phyloP scores from a whole-genome alignment of 352 stramenopile species.

The Phytopythium litorale region DNA sequence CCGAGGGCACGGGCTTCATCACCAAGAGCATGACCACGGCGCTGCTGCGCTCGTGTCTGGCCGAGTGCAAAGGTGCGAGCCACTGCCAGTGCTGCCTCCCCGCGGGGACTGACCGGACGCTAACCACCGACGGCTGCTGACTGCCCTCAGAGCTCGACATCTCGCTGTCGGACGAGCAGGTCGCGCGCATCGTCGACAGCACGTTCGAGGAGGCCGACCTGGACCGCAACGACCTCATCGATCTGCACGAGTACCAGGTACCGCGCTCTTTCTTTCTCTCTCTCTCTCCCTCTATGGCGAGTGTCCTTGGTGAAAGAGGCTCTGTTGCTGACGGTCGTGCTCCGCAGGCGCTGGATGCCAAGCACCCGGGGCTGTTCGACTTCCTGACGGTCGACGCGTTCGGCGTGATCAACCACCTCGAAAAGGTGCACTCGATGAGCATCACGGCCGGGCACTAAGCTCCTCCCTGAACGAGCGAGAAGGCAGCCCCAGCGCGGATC shows the following conservation, averaged over 20 bases:
- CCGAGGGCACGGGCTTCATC: constrained; percentile 75
- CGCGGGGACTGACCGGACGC: constrained; percentile 4
- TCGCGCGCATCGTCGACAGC: constrained; percentile 74
- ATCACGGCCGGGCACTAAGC: constrained; percentile 32
- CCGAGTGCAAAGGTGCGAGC: constrained; percentile 72
- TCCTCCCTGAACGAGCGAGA: background rate
- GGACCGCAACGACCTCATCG: constrained; percentile 71
- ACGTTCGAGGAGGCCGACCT: constrained; percentile 84
- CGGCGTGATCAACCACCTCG: constrained; percentile 76
- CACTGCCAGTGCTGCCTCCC: background rate
- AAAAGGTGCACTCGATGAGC: constrained; percentile 81
- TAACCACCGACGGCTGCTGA: constrained; percentile 1
- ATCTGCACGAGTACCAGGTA: constrained; percentile 80
- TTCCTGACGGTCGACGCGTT: constrained; percentile 86
- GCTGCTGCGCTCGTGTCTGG: constrained; percentile 76
- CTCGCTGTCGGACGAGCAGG: constrained; percentile 64
- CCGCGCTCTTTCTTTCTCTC: background rate
- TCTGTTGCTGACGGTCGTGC: background rate
- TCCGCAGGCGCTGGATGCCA: constrained; percentile 61
- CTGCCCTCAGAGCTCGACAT: constrained; percentile 66
- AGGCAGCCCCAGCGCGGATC: background rate
- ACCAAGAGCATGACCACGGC: constrained; percentile 81
- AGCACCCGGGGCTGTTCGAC: constrained; percentile 80
- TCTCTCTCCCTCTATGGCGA: no score
- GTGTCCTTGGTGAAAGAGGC: background rate